Conservation (phyloP, 768 basidiomycete genomes). For the Megacollybia marginata region DNA sequence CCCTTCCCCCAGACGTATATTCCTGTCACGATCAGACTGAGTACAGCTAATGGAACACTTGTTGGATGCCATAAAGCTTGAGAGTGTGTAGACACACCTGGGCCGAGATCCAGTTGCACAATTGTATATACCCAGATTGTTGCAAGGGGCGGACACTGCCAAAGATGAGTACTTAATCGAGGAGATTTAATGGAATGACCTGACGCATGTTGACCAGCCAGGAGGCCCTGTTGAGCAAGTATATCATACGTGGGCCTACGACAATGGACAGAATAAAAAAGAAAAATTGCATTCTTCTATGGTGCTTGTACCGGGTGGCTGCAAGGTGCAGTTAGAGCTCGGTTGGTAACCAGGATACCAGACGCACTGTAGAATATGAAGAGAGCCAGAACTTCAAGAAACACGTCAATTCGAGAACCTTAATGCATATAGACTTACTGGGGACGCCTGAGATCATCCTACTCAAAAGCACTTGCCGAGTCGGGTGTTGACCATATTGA, state of each 20-base stretch:
- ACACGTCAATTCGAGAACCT: not conserved
- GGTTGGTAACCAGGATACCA: not conserved
- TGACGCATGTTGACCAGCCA: conserved; percentile 72
- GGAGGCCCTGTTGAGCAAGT: conserved; percentile 58
- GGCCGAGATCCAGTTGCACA: conserved; percentile 59
- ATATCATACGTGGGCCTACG: conserved; percentile 63
- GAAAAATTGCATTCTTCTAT: conserved; percentile 42
- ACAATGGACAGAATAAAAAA: conserved; percentile 53
- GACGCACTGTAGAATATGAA: conserved; percentile 72
- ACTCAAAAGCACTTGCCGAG: conserved; percentile 38
- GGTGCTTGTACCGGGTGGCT: conserved; percentile 63
- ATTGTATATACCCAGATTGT: conserved; percentile 76
- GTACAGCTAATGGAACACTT: conserved; percentile 26
- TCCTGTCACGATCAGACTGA: conserved; percentile 47
- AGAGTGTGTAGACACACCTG: conserved; percentile 8
- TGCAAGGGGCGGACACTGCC: conserved; percentile 67
- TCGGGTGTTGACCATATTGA: conserved; percentile 64
- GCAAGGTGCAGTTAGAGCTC: not conserved
- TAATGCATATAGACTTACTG: conserved; percentile 39
- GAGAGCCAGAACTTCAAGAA: conserved; percentile 53
- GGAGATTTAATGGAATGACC: conserved; percentile 28
- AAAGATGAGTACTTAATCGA: conserved; percentile 1
- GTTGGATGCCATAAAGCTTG: too few relatives aligned
- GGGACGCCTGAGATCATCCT: conserved; percentile 62
- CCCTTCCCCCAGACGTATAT: conserved; percentile 57